Conservation (phyloP, 805 yeast genomes). For the Kluyveromyces nonfermentans region DNA sequence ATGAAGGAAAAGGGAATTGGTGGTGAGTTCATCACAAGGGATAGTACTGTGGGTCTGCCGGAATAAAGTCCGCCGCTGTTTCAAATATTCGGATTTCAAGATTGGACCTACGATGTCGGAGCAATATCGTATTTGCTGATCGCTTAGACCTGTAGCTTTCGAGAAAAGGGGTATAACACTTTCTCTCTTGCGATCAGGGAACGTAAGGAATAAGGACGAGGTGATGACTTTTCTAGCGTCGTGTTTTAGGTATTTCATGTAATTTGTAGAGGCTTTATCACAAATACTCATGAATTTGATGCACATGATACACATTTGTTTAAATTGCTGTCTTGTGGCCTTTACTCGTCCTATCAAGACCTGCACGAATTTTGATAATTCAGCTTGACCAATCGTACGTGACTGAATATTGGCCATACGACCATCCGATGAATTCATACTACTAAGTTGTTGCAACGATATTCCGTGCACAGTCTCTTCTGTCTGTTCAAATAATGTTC, state of each 20-base stretch:
- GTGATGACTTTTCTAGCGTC: conserved; percentile 16
- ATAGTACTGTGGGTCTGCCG: conserved; percentile 7
- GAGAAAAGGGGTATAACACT: conserved; percentile 10
- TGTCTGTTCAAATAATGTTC: neutral
- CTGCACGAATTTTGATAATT: neutral
- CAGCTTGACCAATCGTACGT: neutral
- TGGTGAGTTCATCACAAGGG: neutral
- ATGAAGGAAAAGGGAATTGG: neutral
- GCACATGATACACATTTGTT: conserved; percentile 18
- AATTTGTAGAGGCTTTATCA: conserved; percentile 10
- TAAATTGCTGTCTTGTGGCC: conserved; percentile 15
- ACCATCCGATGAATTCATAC: neutral
- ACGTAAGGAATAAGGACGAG: conserved; percentile 16
- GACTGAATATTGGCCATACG: neutral
- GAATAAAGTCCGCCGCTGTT: conserved; percentile 1
- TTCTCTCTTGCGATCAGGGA: conserved; percentile 13
- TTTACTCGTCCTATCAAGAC: conserved; percentile 12
- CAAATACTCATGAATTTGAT: conserved; percentile 18
- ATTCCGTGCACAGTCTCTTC: neutral
- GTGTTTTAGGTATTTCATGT: conserved; percentile 13
- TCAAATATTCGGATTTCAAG: neutral
- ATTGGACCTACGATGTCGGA: conserved; percentile 21
- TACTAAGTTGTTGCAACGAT: neutral
- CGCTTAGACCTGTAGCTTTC: conserved; percentile 16
- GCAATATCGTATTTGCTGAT: conserved; percentile 17